Base-by-base conservation (phyloP, 305 asterid genomes). In the Fraxinus albicans region DNA sequence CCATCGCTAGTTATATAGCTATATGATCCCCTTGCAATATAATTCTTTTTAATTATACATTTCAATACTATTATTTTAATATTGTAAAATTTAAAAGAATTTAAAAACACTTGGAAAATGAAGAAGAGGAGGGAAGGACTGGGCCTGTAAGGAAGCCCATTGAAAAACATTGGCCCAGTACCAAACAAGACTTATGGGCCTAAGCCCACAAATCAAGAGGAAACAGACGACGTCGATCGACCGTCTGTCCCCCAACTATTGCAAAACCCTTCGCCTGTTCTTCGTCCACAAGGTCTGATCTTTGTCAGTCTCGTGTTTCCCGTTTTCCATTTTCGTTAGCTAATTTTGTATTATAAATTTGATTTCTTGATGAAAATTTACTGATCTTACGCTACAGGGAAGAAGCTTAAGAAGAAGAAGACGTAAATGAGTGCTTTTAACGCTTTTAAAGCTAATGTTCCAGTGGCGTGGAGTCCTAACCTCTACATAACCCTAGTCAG, bases 401-500 rank as follows among this genome's bases (percentile, higher is more conserved):
- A 84, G 74, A 42, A 73, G 55, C 38, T 25, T 34, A 35, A 83
- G 83, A 42, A 65, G 6, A 13, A 79, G 72, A 63, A 21, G 35
- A 47, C 79, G 84, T 79, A 85, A 77, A 94, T 94, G 98, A 96
- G 98, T 83, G 98, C 97, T 77, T 96, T 87, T 91, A 93, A 90
- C 17, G 95, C 94, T 55, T 96, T 92, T 40, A 94, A 91, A 91
- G 91, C 99, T 12, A 90, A 89, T 79, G 92, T 89, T 81, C 95
- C 98, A 2, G 87, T 96, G 13, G 95, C 94, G 36, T 96, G 99
- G 99, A 96, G 99, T 88, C 91, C 92, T 33, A 91, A 92, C 85
- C 90, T 96, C 15, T 93, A 94, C 87, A 86, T 96, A 65, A 96
- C 99, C 21, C 94, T 94, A 81, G 99, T 96, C 77, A 96, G 99